Percentiles rank a stretch among this genome's conserved stretches.
These are phyloP conservation scores for Cyclanthera cordifolia DNA, from an alignment of 306 rosid species.

Conservation along the genomic window DNA sequence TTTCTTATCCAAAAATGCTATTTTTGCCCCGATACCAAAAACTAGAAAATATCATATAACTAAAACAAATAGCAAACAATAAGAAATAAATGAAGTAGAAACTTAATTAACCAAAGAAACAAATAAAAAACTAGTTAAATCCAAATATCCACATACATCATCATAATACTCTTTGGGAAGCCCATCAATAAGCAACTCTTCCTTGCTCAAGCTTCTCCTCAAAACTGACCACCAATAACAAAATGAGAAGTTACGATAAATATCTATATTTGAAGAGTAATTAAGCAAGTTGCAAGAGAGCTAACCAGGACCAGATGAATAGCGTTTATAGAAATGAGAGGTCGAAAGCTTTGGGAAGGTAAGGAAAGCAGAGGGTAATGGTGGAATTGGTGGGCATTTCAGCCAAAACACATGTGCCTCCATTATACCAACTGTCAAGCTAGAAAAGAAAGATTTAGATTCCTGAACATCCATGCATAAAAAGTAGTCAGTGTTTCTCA, in stretches of 20 bases:
- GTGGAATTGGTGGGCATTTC: background rate
- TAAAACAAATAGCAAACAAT: background rate
- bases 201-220: slow-evolving; percentile 39
- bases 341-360: background rate
- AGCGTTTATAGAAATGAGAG: slow-evolving; percentile 2
- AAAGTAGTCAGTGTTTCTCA: too few relatives aligned
- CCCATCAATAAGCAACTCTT: slow-evolving; percentile 56
- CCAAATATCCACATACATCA: slow-evolving; percentile 38
- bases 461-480: background rate
- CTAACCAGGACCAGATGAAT: slow-evolving; percentile 34
- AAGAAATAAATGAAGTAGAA: background rate
- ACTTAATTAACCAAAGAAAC: background rate
- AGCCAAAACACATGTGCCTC: background rate
- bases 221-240: slow-evolving; percentile 25
- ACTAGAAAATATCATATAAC: background rate
- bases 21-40: background rate
- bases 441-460: background rate
- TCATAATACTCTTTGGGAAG: slow-evolving; percentile 88
- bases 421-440: background rate
- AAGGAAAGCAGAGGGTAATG: background rate
- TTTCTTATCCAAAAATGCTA: too few relatives aligned
- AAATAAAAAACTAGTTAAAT: background rate
- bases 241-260: background rate
- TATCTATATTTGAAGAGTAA: background rate
- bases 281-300: slow-evolving; percentile 2